Evolutionary conservation across 1,139 yeast genomes (phyloP).

Genomic region (Yamadazyma atmosphaerica): DNA sequence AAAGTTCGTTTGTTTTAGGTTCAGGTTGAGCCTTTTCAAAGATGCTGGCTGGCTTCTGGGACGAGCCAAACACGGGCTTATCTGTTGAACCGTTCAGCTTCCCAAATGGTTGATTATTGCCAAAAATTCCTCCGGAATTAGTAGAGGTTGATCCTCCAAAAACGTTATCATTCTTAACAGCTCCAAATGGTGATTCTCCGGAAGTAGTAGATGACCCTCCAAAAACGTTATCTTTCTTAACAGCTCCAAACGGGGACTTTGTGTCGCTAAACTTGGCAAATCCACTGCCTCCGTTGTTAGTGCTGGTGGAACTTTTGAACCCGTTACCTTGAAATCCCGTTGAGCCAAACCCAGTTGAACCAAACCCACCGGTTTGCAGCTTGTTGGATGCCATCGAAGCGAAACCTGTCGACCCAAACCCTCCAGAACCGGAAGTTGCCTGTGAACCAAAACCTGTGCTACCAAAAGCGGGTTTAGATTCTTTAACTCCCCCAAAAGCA

Average conservation of each 20-base stretch:
- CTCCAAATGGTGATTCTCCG: slow-evolving; percentile 13
- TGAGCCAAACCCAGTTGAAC: slow-evolving; percentile 2
- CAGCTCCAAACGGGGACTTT: slow-evolving; percentile 11
- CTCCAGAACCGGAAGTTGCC: neutral
- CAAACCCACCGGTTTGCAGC: neutral
- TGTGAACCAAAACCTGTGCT: slow-evolving; percentile 8
- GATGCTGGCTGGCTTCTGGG: no score
- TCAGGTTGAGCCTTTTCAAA: neutral
- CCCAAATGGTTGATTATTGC: no score
- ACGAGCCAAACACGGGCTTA: no score
- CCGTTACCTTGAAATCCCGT: neutral
- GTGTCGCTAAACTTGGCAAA: slow-evolving; percentile 1
- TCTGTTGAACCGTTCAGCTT: no score
- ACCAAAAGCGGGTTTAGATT: slow-evolving; percentile 10
- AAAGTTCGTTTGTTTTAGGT: neutral
- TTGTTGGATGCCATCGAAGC: neutral
- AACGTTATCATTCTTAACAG: neutral
- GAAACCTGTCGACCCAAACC: slow-evolving; percentile 11
- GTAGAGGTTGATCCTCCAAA: no score
- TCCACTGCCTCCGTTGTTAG: slow-evolving; percentile 1
- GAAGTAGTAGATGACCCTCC: no score
- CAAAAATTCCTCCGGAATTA: no score
- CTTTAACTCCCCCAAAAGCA: slow-evolving; percentile 10
- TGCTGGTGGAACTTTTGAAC: slow-evolving; percentile 4
- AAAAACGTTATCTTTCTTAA: neutral